Base-by-base conservation (phyloP, 1,284 basidiomycete species). In the Mycosarcoma mackinlayi region DNA sequence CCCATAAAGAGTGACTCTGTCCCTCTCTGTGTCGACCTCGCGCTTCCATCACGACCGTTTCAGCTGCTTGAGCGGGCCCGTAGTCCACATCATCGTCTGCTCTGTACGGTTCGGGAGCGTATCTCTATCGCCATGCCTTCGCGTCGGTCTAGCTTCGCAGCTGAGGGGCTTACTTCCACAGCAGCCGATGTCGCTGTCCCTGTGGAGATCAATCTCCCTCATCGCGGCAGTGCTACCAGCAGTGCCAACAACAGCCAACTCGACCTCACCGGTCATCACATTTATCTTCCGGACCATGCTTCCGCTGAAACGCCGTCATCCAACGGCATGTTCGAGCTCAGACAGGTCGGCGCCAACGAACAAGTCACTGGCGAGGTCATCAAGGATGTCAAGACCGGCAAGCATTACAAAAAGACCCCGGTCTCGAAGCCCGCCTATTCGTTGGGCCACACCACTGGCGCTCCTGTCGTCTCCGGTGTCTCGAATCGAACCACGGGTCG, bases 381-480 rank as follows among this genome's bases (percentile, higher is more conserved):
- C 40, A 63, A 61, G 53, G 74, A 76, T 55, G 38, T 51, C 40
- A 70, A 68, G 49, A 67, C 71, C 18, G 74, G 74, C 44, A 69
- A 72, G 38, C 74, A 74, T 34, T 76, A 76, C 63, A 64, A 65
- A 23, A 72, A 71, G 54, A 47, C 27, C 4, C 60, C 65, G 6
- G 52, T 61, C 11, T 40, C 49, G 19, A 70, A 65, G 27, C 61
- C 68, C 0, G 58, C 62, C 9, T 69, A 62, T 30, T 71, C 68
- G 6, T 58, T 75, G 4, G 69, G 65, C 3, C 69, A 75, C 48
- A 64, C 69, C 21, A 47, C 54, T 5, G 68, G 64, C 21, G 64
- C 70, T 5, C 65, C 70, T 25, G 23, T 38, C 42, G 52, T 64
- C 14, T n/a, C 49, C 4, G 53, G 39, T 7, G 31, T 45, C 3